phyloP scores from a whole-genome alignment of 2,329 filamentous ascomycete species.

The Aaosphaeria pasadenensis region DNA sequence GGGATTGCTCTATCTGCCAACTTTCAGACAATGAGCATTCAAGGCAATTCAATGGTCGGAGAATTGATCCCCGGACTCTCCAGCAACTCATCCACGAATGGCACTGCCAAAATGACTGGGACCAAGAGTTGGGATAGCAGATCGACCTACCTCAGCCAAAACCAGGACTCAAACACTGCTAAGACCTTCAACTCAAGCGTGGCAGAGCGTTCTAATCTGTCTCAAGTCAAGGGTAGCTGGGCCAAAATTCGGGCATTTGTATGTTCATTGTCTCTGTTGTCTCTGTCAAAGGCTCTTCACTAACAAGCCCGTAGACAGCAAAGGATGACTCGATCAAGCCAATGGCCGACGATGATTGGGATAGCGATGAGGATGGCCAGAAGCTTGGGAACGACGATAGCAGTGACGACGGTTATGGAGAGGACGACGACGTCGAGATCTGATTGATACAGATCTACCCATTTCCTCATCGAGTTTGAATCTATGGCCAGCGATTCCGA shows the following conservation, averaged over 20 bases:
- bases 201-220: constrained; percentile 18
- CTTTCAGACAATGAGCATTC: too few relatives aligned
- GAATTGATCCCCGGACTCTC: too few relatives aligned
- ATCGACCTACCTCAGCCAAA: too few relatives aligned
- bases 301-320: too few relatives aligned
- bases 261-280: constrained; percentile 5
- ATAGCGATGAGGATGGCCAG: constrained; percentile 44
- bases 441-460: neutral
- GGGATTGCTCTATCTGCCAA: too few relatives aligned
- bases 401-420: constrained; percentile 35
- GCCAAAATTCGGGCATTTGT: constrained; percentile 31
- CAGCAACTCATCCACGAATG: too few relatives aligned
- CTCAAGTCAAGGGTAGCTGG: constrained; percentile 14
- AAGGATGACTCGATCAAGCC: neutral
- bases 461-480: too few relatives aligned
- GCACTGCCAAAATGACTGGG: too few relatives aligned
- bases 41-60: too few relatives aligned
- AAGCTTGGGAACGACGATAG: too few relatives aligned
- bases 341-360: constrained; percentile 21
- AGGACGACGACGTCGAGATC: constrained; percentile 26
- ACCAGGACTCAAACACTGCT: constrained; percentile 6
- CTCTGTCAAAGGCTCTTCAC: neutral
- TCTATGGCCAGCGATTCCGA: too few relatives aligned
- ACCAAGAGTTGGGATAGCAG: too few relatives aligned
- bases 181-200: constrained; percentile 20